A percentile compares a stretch with the other conserved stretches of the same genome.
Conservation (phyloP, 164 flowering plant species). For the Annona cherimola region DNA sequence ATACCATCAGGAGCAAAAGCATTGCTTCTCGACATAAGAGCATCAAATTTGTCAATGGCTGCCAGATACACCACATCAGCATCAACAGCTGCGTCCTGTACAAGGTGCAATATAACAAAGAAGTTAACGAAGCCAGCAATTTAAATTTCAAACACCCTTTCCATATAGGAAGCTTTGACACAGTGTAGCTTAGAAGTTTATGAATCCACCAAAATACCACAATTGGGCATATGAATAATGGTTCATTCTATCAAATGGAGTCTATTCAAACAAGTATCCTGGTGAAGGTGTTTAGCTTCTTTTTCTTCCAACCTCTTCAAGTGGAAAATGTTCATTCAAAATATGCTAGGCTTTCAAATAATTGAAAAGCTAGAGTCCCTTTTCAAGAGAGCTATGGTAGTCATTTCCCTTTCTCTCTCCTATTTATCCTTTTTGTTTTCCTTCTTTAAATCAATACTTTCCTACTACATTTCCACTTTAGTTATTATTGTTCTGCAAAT, state of each 20-base stretch:
- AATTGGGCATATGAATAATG: neutral
- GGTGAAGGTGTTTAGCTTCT: no score
- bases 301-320: no score
- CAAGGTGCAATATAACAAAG: neutral
- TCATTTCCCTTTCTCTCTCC: neutral
- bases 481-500: neutral
- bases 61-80: slow-evolving; percentile 90
- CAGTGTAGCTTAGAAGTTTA: neutral
- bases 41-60: slow-evolving; percentile 92
- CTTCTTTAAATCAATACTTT: neutral
- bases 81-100: slow-evolving; percentile 83
- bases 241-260: neutral
- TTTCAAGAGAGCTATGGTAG: neutral
- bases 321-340: no score
- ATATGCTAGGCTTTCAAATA: neutral
- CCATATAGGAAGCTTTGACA: neutral
- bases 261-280: no score
- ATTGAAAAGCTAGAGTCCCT: no score
- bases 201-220: neutral
- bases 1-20: slow-evolving; percentile 80
- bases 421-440: neutral
- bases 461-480: neutral
- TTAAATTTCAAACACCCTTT: neutral
- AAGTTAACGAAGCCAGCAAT: neutral
- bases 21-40: slow-evolving; percentile 82